Conservation (phyloP, 2,329 filamentous ascomycete genomes). For the Cladophialophora yegresii region DNA sequence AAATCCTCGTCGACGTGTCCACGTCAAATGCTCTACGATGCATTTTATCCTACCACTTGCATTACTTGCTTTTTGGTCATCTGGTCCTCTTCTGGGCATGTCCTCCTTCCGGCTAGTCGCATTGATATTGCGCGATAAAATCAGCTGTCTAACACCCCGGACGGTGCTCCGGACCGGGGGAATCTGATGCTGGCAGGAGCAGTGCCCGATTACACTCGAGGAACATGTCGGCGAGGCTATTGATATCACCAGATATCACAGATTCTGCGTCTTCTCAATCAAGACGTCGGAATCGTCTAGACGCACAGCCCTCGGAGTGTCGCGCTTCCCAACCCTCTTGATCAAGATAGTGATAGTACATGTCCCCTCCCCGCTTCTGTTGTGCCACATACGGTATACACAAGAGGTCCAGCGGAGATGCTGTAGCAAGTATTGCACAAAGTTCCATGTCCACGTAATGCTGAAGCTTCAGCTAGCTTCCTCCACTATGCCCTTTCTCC, state of each 20-base stretch:
- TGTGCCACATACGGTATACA: neutral
- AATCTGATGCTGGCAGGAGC: neutral
- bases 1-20: neutral
- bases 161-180: neutral
- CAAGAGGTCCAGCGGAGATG: neutral
- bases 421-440: slow-evolving; percentile 1
- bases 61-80: neutral
- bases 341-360: slow-evolving; percentile 1
- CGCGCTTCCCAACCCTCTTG: neutral
- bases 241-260: neutral
- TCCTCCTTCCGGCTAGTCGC: neutral
- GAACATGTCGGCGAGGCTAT: neutral
- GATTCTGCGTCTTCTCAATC: neutral
- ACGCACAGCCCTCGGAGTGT: neutral
- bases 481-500: neutral
- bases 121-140: neutral
- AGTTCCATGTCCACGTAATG: neutral
- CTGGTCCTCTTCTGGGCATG: neutral
- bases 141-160: neutral
- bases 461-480: slow-evolving; percentile 1
- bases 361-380: neutral
- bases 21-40: neutral
- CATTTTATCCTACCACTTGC: neutral
- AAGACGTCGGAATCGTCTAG: neutral
- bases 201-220: neutral